Percentiles rank a stretch among this genome's conserved stretches.
These are phyloP conservation scores for Starmerella cellae DNA, from an alignment of 805 yeast genomes.

Conservation along the genomic window DNA sequence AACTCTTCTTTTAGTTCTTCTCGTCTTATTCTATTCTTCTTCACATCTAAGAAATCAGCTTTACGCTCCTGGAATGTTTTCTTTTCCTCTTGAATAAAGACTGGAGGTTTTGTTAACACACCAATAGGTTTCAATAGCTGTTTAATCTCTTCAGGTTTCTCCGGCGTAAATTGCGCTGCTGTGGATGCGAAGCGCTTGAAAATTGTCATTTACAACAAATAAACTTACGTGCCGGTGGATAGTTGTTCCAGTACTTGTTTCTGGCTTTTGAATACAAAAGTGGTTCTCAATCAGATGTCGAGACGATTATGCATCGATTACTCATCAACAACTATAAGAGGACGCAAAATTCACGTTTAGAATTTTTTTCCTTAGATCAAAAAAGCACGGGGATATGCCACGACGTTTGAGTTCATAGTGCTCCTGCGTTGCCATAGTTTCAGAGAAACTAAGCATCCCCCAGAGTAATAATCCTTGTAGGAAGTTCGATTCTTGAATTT, in stretches of 20 bases:
- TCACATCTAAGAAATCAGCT: slow-evolving; percentile 38
- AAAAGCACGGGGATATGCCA: slow-evolving; percentile 29
- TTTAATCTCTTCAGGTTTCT: slow-evolving; percentile 19
- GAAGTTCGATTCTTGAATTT: slow-evolving; percentile 27
- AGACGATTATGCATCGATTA: too few species aligned
- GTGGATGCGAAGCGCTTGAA: slow-evolving; percentile 10
- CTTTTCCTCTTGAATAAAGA: slow-evolving; percentile 32
- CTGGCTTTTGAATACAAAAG: too few species aligned
- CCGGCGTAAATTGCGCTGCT: slow-evolving; percentile 16
- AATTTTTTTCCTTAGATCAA: slow-evolving; percentile 25
- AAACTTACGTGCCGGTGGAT: too few species aligned
- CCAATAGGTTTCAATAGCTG: slow-evolving; percentile 39
- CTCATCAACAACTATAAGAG: background rate
- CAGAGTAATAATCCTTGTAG: slow-evolving; percentile 27
- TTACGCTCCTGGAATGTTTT: slow-evolving; percentile 31
- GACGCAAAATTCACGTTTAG: background rate
- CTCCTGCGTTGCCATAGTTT: slow-evolving; percentile 29
- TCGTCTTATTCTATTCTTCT: slow-evolving; percentile 36
- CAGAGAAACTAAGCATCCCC: slow-evolving; percentile 22
- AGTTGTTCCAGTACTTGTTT: too few species aligned
- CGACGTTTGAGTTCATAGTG: slow-evolving; percentile 25
- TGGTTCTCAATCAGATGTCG: too few species aligned
- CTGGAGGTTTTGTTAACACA: slow-evolving; percentile 29
- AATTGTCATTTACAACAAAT: too few species aligned
- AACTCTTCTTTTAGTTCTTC: slow-evolving; percentile 48